A percentile compares a stretch with the other conserved stretches of the same genome.
Conservation (phyloP, 805 yeast species). For the Candida methanosorbosa region DNA sequence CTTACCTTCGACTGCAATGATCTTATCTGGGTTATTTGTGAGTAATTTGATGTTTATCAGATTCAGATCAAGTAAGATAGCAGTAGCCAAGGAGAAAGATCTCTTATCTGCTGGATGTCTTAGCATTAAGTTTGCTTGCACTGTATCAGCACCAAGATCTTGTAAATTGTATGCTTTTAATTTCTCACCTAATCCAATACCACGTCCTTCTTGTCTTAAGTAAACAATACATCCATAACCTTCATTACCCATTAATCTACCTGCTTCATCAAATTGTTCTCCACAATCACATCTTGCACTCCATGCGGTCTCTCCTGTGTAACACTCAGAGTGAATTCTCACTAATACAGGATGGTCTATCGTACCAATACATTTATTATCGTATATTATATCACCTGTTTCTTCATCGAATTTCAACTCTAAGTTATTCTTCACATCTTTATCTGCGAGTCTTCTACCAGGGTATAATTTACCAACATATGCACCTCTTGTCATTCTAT, state of each 20-base stretch:
- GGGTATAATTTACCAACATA: constrained; percentile 86
- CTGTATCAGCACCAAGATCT: constrained; percentile 98
- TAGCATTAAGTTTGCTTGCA: constrained; percentile 84
- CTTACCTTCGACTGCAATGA: constrained; percentile 88
- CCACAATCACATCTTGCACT: constrained; percentile 99
- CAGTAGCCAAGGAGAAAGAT: constrained; percentile 87
- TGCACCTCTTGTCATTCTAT: constrained; percentile 98
- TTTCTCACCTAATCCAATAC: constrained; percentile 97
- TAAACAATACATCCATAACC: constrained; percentile 95
- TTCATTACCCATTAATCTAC: constrained; percentile 75
- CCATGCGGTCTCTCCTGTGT: constrained; percentile 99
- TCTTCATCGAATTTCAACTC: constrained; percentile 30
- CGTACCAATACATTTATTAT: constrained; percentile 6
- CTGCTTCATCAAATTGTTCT: constrained; percentile 98
- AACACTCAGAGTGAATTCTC: constrained; percentile 94
- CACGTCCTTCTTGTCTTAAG: constrained; percentile 96
- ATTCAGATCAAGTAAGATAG: constrained; percentile 80
- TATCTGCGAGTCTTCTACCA: constrained; percentile 68
- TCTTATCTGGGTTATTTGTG: constrained; percentile 95
- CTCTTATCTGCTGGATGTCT: constrained; percentile 99
- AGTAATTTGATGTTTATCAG: constrained; percentile 62
- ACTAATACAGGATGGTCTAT: constrained; percentile 50
- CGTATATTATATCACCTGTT: constrained; percentile 26
- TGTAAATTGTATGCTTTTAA: constrained; percentile 94
- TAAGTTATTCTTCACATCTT: constrained; percentile 36